A percentile compares a stretch with the other conserved stretches of the same genome.
These are phyloP conservation scores for Myochromella boudieri DNA, from an alignment of 768 basidiomycete species.

Conservation along the genomic window DNA sequence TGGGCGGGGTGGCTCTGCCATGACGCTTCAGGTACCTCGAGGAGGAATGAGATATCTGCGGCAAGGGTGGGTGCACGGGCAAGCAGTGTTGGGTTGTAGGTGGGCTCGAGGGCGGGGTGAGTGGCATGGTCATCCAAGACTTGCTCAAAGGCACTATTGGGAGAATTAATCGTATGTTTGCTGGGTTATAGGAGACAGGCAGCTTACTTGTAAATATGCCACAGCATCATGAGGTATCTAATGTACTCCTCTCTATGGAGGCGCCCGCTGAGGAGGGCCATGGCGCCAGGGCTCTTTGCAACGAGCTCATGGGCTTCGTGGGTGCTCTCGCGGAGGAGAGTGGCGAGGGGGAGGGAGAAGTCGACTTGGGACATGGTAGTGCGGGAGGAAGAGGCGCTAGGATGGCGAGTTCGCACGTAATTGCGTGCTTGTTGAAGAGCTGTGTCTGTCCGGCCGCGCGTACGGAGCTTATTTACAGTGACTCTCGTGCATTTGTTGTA, in stretches of 20 bases:
- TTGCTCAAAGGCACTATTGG: slow-evolving; percentile 50
- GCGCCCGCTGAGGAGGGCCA: slow-evolving; percentile 55
- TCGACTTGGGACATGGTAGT: slow-evolving; percentile 37
- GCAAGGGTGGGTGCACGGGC: slow-evolving; percentile 59
- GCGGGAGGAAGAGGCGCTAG: slow-evolving; percentile 12
- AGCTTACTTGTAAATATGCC: slow-evolving; percentile 78
- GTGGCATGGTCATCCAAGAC: slow-evolving; percentile 59
- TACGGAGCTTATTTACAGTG: slow-evolving; percentile 3
- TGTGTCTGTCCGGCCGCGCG: too few species aligned
- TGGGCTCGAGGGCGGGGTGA: slow-evolving; percentile 63
- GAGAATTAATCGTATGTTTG: background rate
- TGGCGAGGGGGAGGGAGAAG: slow-evolving; percentile 42
- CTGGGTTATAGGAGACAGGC: background rate
- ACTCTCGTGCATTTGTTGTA: too few species aligned
- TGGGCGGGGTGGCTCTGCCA: slow-evolving; percentile 63
- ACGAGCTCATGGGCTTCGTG: slow-evolving; percentile 56
- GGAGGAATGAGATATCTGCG: slow-evolving; percentile 66
- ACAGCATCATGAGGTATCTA: slow-evolving; percentile 73
- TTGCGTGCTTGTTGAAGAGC: too few species aligned
- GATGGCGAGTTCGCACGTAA: background rate
- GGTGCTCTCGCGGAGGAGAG: slow-evolving; percentile 46
- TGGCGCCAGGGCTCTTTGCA: slow-evolving; percentile 57
- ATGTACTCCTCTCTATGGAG: slow-evolving; percentile 66
- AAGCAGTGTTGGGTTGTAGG: slow-evolving; percentile 70
- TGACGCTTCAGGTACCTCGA: slow-evolving; percentile 45